Evolutionary conservation across 169 alveolate genomes (phyloP).

Genomic region (Eimeria necatrix): DNA sequence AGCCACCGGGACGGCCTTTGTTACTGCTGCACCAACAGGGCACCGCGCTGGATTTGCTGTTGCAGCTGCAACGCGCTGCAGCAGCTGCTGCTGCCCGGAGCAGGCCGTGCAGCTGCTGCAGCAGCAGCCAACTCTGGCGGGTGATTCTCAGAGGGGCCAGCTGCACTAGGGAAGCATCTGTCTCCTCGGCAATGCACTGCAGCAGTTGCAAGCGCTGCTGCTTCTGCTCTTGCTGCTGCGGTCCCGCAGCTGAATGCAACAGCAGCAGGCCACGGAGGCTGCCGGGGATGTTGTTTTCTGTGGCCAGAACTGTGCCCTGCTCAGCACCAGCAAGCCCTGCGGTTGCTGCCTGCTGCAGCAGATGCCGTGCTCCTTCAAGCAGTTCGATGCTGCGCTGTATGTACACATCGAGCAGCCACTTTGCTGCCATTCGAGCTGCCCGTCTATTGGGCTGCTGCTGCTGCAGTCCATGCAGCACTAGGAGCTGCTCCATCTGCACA

Average conservation of each 20-base stretch:
- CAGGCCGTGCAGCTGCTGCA: constrained; percentile 36
- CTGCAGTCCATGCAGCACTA: constrained; percentile 15
- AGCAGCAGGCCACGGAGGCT: background rate
- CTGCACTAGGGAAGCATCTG: constrained; percentile 39
- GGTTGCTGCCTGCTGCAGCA: constrained; percentile 6
- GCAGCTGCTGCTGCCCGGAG: constrained; percentile 49
- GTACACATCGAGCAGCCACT: constrained; percentile 20
- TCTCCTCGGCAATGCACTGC: constrained; percentile 65
- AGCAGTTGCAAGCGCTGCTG: constrained; percentile 49
- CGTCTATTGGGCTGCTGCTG: background rate
- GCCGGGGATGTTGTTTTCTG: constrained; percentile 15
- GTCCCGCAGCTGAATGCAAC: background rate
- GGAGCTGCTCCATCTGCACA: constrained; percentile 35
- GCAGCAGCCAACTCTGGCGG: constrained; percentile 18
- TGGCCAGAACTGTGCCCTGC: constrained; percentile 1
- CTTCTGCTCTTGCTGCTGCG: constrained; percentile 17
- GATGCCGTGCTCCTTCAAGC: constrained; percentile 44
- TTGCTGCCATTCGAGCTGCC: background rate
- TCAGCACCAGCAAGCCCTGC: constrained; percentile 6
- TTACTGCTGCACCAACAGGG: constrained; percentile 54
- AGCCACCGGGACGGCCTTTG: background rate
- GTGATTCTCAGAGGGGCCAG: constrained; percentile 49
- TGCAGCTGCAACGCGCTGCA: constrained; percentile 33
- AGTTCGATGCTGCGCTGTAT: constrained; percentile 8
- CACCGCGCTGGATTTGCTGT: background rate